Conservation (phyloP, 352 stramenopile genomes). For the Globisporangium canariense region DNA sequence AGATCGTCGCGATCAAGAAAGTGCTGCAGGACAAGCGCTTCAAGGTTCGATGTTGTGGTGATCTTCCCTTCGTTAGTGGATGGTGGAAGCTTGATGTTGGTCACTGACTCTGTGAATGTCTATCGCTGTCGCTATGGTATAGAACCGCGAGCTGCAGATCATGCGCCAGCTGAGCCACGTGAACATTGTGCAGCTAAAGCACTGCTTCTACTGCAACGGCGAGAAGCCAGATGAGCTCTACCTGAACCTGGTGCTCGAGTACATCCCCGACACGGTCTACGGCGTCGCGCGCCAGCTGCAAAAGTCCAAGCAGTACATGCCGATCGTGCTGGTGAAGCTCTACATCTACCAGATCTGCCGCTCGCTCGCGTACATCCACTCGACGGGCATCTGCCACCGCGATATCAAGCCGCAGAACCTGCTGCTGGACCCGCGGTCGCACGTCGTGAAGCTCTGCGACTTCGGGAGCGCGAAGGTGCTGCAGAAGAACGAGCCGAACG, state of each 20-base stretch:
- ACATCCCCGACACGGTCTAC: slow-evolving; percentile 99
- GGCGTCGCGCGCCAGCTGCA: slow-evolving; percentile 94
- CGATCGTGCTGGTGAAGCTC: slow-evolving; percentile 97
- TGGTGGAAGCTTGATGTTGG: too few relatives aligned
- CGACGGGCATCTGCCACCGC: slow-evolving; percentile 96
- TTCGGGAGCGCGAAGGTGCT: slow-evolving; percentile 97
- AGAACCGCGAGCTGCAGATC: slow-evolving; percentile 99
- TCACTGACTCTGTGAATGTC: neutral
- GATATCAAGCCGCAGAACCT: slow-evolving; percentile 99
- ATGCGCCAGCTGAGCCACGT: slow-evolving; percentile 98
- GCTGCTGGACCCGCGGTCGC: slow-evolving; percentile 95
- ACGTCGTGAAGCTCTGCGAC: slow-evolving; percentile 99
- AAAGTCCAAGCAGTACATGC: slow-evolving; percentile 97
- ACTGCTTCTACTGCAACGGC: slow-evolving; percentile 99
- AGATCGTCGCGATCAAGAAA: slow-evolving; percentile 99
- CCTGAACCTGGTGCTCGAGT: slow-evolving; percentile 99
- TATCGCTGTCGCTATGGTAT: slow-evolving; percentile 10
- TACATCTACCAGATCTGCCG: slow-evolving; percentile 99
- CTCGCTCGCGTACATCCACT: slow-evolving; percentile 97
- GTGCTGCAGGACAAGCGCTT: slow-evolving; percentile 99
- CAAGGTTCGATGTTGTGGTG: slow-evolving; percentile 71
- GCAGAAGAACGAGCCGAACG: slow-evolving; percentile 97
- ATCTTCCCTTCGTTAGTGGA: neutral
- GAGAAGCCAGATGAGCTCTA: slow-evolving; percentile 96
- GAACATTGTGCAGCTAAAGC: slow-evolving; percentile 99